Percentiles rank a stretch among this genome's conserved stretches.
These are phyloP conservation scores for Avena insularis DNA, from an alignment of 176 grass and related monocot species.

Conservation along the genomic window DNA sequence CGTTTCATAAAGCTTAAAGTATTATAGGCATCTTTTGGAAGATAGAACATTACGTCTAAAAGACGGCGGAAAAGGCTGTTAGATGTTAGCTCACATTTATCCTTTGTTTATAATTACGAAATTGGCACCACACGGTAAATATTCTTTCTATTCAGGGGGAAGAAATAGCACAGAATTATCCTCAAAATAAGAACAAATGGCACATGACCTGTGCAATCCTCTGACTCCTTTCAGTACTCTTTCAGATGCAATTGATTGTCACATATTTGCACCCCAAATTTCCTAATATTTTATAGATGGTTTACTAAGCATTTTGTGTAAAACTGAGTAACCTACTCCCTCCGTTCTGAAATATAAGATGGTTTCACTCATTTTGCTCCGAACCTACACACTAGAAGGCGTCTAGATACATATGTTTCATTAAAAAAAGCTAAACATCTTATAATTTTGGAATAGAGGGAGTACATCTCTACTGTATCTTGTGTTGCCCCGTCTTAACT, in stretches of 20 bases:
- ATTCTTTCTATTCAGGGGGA: not conserved
- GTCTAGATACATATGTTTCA: too few relatives aligned
- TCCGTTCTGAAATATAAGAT: too few relatives aligned
- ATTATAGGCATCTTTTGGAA: conserved; percentile 3
- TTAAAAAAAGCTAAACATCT: too few relatives aligned
- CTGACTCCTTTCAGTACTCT: not conserved
- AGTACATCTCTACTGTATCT: not conserved
- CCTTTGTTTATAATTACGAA: not conserved
- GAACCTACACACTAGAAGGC: too few relatives aligned
- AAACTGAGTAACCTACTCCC: not conserved
- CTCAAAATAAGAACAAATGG: not conserved
- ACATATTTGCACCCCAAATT: not conserved
- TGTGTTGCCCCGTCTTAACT: not conserved
- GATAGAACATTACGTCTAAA: not conserved
- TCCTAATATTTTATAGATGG: conserved; percentile 11
- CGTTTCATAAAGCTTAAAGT: not conserved
- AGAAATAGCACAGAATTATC: not conserved
- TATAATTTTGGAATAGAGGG: too few relatives aligned
- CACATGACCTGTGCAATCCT: not conserved
- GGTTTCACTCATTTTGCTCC: too few relatives aligned
- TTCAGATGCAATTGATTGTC: conserved; percentile 14
- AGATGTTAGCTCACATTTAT: not conserved
- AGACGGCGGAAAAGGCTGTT: not conserved
- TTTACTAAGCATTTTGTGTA: not conserved
- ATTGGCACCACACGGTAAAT: not conserved